A percentile compares a stretch with the other conserved stretches of the same genome.
These are phyloP conservation scores for Verticillium albo-atrum DNA, from an alignment of 2,329 filamentous ascomycete genomes.

Conservation along the genomic window DNA sequence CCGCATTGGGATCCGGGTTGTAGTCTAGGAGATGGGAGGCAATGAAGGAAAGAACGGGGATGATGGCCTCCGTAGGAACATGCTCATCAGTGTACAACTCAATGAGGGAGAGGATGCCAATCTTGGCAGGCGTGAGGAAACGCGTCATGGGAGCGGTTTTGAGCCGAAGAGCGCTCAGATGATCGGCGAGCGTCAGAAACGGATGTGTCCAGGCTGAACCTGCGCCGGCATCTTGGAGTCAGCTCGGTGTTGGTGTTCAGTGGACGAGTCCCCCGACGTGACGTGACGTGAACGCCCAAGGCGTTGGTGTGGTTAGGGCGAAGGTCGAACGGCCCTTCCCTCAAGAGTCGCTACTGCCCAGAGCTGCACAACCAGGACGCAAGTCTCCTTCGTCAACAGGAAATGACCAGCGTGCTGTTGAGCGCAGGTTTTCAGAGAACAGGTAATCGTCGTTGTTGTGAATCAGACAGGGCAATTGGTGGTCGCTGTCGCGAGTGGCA, in stretches of 20 bases:
- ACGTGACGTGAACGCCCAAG: background rate
- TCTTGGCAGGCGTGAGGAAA: constrained; percentile 84
- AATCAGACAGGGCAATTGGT: background rate
- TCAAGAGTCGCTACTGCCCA: background rate
- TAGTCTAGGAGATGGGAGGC: constrained; percentile 62
- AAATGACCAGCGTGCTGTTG: background rate
- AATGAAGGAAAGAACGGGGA: constrained; percentile 75
- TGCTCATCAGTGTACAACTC: constrained; percentile 73
- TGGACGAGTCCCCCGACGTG: background rate
- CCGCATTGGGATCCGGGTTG: constrained; percentile 26
- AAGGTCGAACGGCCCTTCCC: background rate
- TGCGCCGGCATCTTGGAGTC: background rate
- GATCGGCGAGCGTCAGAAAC: background rate
- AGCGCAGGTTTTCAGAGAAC: background rate
- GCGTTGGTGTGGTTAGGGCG: background rate
- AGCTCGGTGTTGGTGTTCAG: background rate
- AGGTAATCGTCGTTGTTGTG: background rate
- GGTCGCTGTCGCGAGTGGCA: background rate
- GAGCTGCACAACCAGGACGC: too few relatives aligned
- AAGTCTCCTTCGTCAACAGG: too few relatives aligned
- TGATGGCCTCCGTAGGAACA: constrained; percentile 64
- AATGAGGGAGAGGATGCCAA: constrained; percentile 75
- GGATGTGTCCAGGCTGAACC: background rate
- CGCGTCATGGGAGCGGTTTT: constrained; percentile 60
- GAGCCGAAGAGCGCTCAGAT: too few relatives aligned